Conservation (phyloP, 331 rosid genomes). For the Stylosanthes scabra region DNA sequence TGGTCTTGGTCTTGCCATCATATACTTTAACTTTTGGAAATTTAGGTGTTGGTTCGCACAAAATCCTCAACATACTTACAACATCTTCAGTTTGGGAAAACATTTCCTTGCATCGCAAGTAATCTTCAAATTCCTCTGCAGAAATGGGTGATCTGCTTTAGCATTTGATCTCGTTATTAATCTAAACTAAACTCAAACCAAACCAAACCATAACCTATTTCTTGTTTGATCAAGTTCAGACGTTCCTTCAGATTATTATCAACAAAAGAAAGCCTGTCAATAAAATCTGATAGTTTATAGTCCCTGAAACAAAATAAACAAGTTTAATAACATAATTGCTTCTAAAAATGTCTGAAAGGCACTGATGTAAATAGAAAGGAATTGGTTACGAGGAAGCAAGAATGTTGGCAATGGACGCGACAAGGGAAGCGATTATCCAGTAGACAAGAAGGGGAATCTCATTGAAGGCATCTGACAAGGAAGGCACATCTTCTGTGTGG, state of each 20-base stretch:
- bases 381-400: slow-evolving; percentile 34
- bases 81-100: slow-evolving; percentile 32
- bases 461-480: slow-evolving; percentile 29
- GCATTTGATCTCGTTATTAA: slow-evolving; percentile 8
- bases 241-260: slow-evolving; percentile 25
- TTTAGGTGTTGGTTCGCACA: slow-evolving; percentile 17
- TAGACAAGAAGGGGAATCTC: slow-evolving; percentile 41
- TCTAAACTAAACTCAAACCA: not conserved
- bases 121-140: slow-evolving; percentile 29
- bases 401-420: slow-evolving; percentile 39
- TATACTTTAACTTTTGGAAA: slow-evolving; percentile 3
- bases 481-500: slow-evolving; percentile 47
- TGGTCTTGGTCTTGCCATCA: slow-evolving; percentile 26
- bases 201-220: slow-evolving; percentile 30
- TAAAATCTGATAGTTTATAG: slow-evolving; percentile 13
- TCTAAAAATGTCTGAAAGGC: not conserved
- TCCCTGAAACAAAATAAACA: slow-evolving; percentile 22
- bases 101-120: slow-evolving; percentile 25
- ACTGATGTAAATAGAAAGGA: too few relatives aligned
- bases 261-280: not conserved
- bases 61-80: slow-evolving; percentile 32
- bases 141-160: not conserved
- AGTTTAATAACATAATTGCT: not conserved
- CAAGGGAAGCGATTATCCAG: slow-evolving; percentile 45
- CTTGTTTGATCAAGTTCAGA: not conserved